Evolutionary conservation across 129 eudicot species (phyloP).

Genomic region (Saussurea involucrata): DNA sequence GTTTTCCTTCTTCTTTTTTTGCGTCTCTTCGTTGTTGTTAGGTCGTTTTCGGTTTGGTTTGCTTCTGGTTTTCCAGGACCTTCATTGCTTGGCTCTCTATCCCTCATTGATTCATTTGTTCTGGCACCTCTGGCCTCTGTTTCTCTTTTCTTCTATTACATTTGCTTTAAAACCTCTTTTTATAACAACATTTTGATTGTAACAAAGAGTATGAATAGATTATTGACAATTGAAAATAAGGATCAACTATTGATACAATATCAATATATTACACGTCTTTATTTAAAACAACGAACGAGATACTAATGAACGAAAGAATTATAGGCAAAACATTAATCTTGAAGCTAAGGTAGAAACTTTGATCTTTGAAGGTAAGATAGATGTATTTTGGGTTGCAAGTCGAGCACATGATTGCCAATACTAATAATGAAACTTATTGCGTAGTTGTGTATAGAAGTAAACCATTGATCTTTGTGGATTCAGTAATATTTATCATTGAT

Average conservation of each 20-base stretch:
- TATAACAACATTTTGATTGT: neutral
- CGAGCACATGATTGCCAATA: neutral
- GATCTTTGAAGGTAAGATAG: neutral
- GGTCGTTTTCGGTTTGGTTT: neutral
- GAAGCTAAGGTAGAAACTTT: neutral
- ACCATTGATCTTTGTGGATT: neutral
- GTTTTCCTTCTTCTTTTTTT: neutral
- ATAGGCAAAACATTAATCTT: neutral
- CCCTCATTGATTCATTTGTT: neutral
- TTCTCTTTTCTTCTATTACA: neutral
- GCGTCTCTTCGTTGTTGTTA: neutral
- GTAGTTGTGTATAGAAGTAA: neutral
- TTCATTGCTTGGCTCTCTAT: neutral
- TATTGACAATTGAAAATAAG: neutral
- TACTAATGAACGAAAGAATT: neutral
- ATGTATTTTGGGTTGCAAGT: neutral
- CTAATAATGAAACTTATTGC: neutral
- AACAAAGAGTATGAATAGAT: neutral
- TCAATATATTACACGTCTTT: neutral
- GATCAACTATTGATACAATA: neutral
- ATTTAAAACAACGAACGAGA: neutral
- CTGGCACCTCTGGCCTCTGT: too few relatives aligned
- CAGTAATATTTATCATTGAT: too few relatives aligned
- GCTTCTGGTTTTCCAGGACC: neutral
- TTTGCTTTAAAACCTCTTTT: neutral